phyloP scores from a whole-genome alignment of 2,329 filamentous ascomycete species.

The Lachnellula occidentalis region DNA sequence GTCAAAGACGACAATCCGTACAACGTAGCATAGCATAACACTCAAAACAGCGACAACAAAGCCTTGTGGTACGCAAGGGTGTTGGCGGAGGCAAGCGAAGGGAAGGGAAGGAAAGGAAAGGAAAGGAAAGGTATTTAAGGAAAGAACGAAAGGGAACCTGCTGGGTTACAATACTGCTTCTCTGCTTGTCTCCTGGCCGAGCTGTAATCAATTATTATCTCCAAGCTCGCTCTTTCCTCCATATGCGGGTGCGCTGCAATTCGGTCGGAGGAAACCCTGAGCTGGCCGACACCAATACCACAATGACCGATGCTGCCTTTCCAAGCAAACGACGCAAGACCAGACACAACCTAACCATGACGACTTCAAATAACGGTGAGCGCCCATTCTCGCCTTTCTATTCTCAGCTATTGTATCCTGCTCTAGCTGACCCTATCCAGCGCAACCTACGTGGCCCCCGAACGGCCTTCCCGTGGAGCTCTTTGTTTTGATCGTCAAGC shows the following conservation, averaged over 20 bases:
- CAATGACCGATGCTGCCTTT: conserved; percentile 6
- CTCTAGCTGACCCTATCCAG: not conserved
- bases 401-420: not conserved
- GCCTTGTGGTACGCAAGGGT: no score
- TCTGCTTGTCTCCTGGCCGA: no score
- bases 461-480: conserved; percentile 53
- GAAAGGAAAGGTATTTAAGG: no score
- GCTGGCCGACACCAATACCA: not conserved
- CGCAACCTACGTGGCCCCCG: conserved; percentile 32
- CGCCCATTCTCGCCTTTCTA: not conserved
- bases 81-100: no score
- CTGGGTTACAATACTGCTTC: no score
- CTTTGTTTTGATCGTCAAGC: conserved; percentile 49
- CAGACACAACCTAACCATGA: not conserved
- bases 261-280: not conserved
- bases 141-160: no score
- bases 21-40: no score
- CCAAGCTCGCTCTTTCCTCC: no score
- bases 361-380: not conserved
- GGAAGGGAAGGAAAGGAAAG: no score
- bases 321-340: conserved; percentile 22
- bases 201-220: no score
- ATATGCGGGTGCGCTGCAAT: conserved; percentile 42
- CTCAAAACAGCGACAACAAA: no score
- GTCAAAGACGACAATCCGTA: no score